Base-by-base conservation (phyloP, 495 filamentous ascomycete species). In the Articulospora tetracladia region DNA sequence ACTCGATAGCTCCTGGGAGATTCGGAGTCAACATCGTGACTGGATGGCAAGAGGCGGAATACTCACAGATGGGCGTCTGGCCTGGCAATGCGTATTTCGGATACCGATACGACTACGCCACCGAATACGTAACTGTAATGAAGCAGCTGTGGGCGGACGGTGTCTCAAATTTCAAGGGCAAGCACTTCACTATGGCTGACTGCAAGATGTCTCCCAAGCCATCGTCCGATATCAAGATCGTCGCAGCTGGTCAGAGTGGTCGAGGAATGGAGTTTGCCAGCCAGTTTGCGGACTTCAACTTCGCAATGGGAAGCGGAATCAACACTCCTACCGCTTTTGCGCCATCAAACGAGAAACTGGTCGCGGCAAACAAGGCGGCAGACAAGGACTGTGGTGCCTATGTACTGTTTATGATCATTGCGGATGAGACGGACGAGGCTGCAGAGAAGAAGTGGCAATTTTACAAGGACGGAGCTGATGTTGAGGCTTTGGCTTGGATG, bases 101-200 rank as follows among this genome's bases (percentile, higher is more conserved):
- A 30, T 72, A 72, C 32, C 55, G 70, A 3, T 72, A 72, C 66
- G 66, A 70, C 55, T 72, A 72, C 30, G 70, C 69, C 7, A 71
- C 69, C 19, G 67, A 73, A 55, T 73, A 73, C 39, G 70, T 73
- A 15, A 51, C 65, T 46, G 62, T 73, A 2, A 69, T 73, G 67
- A 67, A 68, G 44, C 65, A 73, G 17, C 65, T 73, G 24, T 72
- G 70, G 70, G 60, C 60, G 10, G 56, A 60, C 23, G 70, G 70
- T 13, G 63, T 65, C 11, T 70, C 66, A 20, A 66, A 72, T 28
- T 67, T 72, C 64, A 70, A 72, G 60, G 68, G 70, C 13, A 67
- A 69, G 50, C 58, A 72, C 25, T 72, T 72, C 65, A 60, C 64
- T 30, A 72, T 72, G 68, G 62, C 65, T 0, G 68, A 72, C 52